A percentile compares a stretch with the other conserved stretches of the same genome.
These are phyloP conservation scores for Pouteria glomerata DNA, from an alignment of 148 eudicot species.

Conservation along the genomic window DNA sequence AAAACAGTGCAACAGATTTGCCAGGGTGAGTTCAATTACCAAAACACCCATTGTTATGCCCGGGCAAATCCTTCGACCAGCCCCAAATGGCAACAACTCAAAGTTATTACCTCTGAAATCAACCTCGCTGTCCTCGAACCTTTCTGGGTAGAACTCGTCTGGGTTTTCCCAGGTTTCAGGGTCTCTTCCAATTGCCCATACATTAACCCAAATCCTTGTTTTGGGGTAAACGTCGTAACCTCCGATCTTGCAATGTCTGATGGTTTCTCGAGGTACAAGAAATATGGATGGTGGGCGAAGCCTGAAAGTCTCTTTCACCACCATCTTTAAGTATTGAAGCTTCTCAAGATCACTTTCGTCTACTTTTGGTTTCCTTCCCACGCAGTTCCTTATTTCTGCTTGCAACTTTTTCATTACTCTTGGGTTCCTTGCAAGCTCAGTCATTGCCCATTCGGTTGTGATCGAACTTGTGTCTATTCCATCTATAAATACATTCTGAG, in stretches of 20 bases:
- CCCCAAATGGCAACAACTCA: conserved; percentile 5
- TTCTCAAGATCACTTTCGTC: background rate
- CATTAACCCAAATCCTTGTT: background rate
- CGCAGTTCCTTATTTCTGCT: background rate
- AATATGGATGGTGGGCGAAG: background rate
- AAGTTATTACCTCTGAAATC: background rate
- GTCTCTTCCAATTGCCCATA: conserved; percentile 3
- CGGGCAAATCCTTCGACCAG: conserved; percentile 1
- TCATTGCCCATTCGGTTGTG: background rate
- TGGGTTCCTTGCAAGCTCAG: conserved; percentile 5
- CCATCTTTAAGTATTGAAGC: background rate
- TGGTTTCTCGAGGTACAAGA: background rate
- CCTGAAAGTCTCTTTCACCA: background rate
- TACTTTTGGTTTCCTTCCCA: background rate
- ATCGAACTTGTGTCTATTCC: background rate
- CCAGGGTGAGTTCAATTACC: background rate
- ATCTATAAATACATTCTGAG: background rate
- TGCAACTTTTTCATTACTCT: conserved; percentile 1
- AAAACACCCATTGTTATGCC: background rate
- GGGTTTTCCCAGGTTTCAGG: background rate
- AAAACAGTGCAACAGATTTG: background rate
- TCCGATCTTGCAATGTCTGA: background rate
- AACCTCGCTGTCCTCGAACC: background rate
- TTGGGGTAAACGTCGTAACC: background rate
- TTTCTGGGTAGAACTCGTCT: conserved; percentile 1